Evolutionary conservation across 768 basidiomycete genomes (phyloP), one percentile per base, ranked within the genome.

Genomic region (Pilatotrama ljubarskyi): DNA sequence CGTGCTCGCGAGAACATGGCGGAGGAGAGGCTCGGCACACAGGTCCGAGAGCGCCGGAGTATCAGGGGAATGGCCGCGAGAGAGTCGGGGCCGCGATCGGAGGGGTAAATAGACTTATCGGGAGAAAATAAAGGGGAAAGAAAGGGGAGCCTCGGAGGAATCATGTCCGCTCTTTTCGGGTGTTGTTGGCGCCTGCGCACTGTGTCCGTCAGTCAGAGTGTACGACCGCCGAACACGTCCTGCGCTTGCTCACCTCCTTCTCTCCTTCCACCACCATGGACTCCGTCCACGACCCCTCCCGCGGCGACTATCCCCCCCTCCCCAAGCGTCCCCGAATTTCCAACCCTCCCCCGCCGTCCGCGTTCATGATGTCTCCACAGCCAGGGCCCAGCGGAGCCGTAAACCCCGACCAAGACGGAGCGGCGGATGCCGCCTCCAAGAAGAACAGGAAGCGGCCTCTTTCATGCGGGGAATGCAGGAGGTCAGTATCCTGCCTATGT

Each of bases 381-480:
- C 64, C 70, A 41, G 66, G 66, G 37, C 52, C 64, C 36, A 59
- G 58, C 40, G 40, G 37, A 9, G 35, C 47, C 20, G 15, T 56
- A 3, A 52, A 48, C 37, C 59, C 62, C 44, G 70, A 69, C 47
- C 58, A 56, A 37, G 68, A 69, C 62, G 60, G 61, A 46, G 53
- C 50, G 18, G 55, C 50, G 32, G 70, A 71, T 46, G 62, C 54
- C 22, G 60, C 53, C 58, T 50, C 65, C 11, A 70, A 81, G 55
- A 70, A 70, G 66, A 55, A 69, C 63, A 59, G 72, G 62, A 65
- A 73, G 79, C 42, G 78, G 77, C 48, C 82, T 77, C 74, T 86
- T 7, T 85, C 84, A 2, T 87, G 87, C 72, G 85, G 85, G 8
- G 87, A 88, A 73, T 88, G 87, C 75, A 78, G 87, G 68, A 80